Conservation (phyloP, 371 early-diverging fungal species). For the Mycotypha africana region DNA sequence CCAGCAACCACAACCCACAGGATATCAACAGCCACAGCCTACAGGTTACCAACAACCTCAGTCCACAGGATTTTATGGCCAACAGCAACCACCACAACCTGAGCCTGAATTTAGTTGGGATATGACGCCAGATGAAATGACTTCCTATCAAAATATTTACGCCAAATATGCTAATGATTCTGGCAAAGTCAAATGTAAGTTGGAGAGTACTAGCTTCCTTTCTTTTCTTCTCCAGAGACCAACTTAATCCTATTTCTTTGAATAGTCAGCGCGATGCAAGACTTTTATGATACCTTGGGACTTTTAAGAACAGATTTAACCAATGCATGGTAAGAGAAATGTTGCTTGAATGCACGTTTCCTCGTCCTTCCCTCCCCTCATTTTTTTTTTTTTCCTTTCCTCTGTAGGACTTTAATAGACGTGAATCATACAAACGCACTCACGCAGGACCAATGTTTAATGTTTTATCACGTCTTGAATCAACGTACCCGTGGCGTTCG, state of each 20-base stretch:
- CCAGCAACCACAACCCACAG: slow-evolving; percentile 27
- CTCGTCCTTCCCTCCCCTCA: no score
- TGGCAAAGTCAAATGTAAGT: slow-evolving; percentile 61
- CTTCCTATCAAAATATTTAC: slow-evolving; percentile 63
- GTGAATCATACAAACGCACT: slow-evolving; percentile 59
- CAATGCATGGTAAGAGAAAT: slow-evolving; percentile 47
- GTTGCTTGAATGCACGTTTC: no score
- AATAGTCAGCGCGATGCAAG: slow-evolving; percentile 57
- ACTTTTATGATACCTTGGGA: slow-evolving; percentile 54
- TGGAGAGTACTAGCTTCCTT: no score
- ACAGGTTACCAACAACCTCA: slow-evolving; percentile 35
- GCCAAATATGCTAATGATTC: slow-evolving; percentile 52
- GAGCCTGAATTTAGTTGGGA: slow-evolving; percentile 67
- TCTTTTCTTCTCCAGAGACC: no score
- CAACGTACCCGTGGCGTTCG: slow-evolving; percentile 44
- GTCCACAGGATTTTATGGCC: slow-evolving; percentile 23
- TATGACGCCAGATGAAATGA: slow-evolving; percentile 64
- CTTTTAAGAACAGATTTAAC: slow-evolving; percentile 54
- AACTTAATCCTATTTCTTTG: not conserved
- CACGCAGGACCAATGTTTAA: slow-evolving; percentile 59
- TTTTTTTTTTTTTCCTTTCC: not conserved
- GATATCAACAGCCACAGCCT: slow-evolving; percentile 32
- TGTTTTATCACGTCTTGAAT: slow-evolving; percentile 58
- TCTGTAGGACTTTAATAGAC: slow-evolving; percentile 50
- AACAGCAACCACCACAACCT: slow-evolving; percentile 13